Conservation (phyloP, 176 grass and related monocot genomes). For the Pontederia paniculata region DNA sequence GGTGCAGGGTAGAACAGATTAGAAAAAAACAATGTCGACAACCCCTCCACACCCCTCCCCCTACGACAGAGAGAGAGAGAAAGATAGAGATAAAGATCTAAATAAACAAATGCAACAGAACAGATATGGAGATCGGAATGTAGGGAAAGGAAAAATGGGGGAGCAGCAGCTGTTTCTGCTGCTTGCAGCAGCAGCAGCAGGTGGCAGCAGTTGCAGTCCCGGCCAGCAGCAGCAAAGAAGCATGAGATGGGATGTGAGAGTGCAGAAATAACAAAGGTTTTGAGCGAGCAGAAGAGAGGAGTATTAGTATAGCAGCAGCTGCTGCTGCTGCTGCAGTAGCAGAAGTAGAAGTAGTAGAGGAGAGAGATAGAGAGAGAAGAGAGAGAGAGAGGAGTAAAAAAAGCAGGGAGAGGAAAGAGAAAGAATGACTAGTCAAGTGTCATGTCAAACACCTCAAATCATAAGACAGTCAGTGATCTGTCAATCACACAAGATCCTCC, state of each 20-base stretch:
- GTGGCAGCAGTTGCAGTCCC: not conserved
- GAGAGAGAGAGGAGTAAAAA: not conserved
- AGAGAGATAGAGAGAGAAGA: constrained; percentile 3
- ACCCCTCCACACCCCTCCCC: no score
- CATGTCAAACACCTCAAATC: constrained; percentile 42
- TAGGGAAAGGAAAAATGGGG: no score
- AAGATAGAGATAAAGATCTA: no score
- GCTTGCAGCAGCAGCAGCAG: no score
- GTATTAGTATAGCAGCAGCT: no score
- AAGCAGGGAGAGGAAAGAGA: not conserved
- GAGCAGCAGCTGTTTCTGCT: no score
- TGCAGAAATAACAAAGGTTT: constrained; percentile 11
- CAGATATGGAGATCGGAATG: no score
- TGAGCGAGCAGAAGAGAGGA: constrained; percentile 6
- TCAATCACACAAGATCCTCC: constrained; percentile 21
- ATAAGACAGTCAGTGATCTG: constrained; percentile 43
- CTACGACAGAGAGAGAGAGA: no score
- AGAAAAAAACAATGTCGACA: no score
- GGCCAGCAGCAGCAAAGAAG: not conserved
- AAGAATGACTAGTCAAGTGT: constrained; percentile 46
- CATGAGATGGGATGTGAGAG: constrained; percentile 10
- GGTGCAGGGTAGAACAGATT: no score
- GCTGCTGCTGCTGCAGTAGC: not conserved
- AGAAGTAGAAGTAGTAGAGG: not conserved
- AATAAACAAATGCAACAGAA: no score